A percentile compares a stretch with the other conserved stretches of the same genome.
phyloP scores from a whole-genome alignment of 228 moss, liverwort and hornwort species.

The Sphagnum fallax region DNA sequence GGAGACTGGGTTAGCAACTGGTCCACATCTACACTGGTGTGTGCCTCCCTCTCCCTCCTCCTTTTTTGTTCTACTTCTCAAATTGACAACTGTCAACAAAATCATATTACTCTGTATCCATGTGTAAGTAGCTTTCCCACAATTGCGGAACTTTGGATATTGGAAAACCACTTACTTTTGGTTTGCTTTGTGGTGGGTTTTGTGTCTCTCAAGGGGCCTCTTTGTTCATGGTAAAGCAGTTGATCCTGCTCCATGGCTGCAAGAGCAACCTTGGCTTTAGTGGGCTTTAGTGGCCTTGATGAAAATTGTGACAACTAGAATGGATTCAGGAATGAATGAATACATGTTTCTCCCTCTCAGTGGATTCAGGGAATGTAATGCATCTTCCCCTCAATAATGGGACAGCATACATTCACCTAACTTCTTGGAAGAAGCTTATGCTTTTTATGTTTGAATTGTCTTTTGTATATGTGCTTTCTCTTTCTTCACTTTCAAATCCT shows the following conservation, averaged over 20 bases:
- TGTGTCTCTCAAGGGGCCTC: conserved; percentile 31
- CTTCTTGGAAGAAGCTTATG: too few relatives aligned
- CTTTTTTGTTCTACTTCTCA: not conserved
- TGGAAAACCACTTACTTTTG: not conserved
- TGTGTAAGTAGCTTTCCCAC: not conserved
- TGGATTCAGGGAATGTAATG: not conserved
- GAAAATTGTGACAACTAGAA: not conserved
- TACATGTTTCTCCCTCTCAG: not conserved
- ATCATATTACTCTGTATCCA: not conserved
- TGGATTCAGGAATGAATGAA: not conserved
- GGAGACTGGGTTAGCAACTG: conserved; percentile 63
- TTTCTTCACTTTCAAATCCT: too few relatives aligned
- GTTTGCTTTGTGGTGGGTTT: conserved; percentile 6
- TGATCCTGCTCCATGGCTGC: conserved; percentile 69
- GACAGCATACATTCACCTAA: too few relatives aligned
- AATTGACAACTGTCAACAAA: not conserved
- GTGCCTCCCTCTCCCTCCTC: not conserved
- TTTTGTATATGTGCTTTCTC: too few relatives aligned
- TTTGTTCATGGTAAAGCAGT: conserved; percentile 66
- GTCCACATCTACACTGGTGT: conserved; percentile 72
- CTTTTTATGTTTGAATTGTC: too few relatives aligned
- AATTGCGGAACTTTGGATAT: not conserved
- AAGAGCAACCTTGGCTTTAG: conserved; percentile 61
- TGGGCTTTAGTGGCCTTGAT: not conserved
- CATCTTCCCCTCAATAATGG: not conserved